Conservation (phyloP, 2,329 filamentous ascomycete species). For the Fusarium continuum region DNA sequence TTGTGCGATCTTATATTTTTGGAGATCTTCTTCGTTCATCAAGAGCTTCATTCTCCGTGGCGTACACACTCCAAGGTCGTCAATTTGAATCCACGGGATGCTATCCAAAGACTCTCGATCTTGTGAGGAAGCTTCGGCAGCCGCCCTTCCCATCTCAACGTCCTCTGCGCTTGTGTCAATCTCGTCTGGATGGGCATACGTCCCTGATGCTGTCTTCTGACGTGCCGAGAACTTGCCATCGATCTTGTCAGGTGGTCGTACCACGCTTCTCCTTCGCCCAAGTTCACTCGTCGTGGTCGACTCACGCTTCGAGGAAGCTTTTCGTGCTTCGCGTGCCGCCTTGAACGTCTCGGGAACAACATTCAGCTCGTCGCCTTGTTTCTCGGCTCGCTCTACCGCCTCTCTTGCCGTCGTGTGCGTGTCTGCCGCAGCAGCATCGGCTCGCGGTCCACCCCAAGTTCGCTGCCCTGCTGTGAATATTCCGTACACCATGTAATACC, state of each 20-base stretch:
- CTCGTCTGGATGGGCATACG: constrained; percentile 75
- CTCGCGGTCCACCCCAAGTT: constrained; percentile 94
- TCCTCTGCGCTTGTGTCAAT: constrained; percentile 47
- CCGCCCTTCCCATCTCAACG: constrained; percentile 39
- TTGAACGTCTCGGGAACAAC: constrained; percentile 88
- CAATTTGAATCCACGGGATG: constrained; percentile 65
- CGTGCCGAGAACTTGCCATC: constrained; percentile 82
- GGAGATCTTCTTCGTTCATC: constrained; percentile 80
- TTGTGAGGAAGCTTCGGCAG: background rate
- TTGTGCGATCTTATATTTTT: constrained; percentile 75
- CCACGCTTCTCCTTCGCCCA: constrained; percentile 61
- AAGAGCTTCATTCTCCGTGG: constrained; percentile 77
- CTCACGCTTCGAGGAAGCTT: constrained; percentile 44
- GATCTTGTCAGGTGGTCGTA: constrained; percentile 78
- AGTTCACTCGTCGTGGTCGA: constrained; percentile 48
- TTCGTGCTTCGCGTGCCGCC: constrained; percentile 62
- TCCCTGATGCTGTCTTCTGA: constrained; percentile 72
- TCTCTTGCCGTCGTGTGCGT: constrained; percentile 78
- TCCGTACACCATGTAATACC: constrained; percentile 97
- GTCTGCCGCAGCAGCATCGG: constrained; percentile 86
- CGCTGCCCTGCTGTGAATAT: constrained; percentile 94
- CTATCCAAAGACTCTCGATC: constrained; percentile 73
- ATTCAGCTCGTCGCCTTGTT: constrained; percentile 86
- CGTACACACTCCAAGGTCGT: constrained; percentile 68
- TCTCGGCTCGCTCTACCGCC: constrained; percentile 83